Base-by-base conservation (phyloP, 768 basidiomycete species). In the Collybiopsis luxurians region DNA sequence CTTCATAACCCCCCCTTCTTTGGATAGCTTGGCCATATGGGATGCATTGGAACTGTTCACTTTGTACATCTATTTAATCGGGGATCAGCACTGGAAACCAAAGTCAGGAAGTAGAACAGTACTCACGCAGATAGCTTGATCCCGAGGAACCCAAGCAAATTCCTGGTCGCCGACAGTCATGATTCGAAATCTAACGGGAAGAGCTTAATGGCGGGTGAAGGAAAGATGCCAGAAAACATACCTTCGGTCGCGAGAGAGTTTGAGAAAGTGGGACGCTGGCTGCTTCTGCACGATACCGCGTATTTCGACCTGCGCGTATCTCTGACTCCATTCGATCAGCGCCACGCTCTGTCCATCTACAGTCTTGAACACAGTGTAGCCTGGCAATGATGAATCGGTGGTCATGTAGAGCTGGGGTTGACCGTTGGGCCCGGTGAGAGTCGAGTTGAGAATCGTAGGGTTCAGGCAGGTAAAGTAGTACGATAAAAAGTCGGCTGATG, bases 121-220 rank as follows among this genome's bases (percentile, higher is more conserved):
- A 39, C 81, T 38, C 69, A 85, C 84, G 59, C 79, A 80, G 45
- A 87, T 76, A 50, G 75, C 76, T 49, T 77, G 74, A 21, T 79
- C 77, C 24, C 77, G 66, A 23, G 86, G 84, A 10, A 75, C 71
- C 86, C 85, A 87, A 2, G 73, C 71, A 64, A 84, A 88, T 40
- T 68, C 66, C 39, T 73, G 68, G 0, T 81, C 81, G 27, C 76
- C 70, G 21, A 83, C 67, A 10, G 72, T 73, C 84, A 88, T 85
- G 28, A 64, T 69, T 36, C 86, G 75, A 30, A 73, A 71, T 61
- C 78, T 81, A 30, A 11, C 21, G 45, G 36, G 51, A 38, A 24
- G n/a, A 43, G 46, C 31, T 19, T 34, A 40, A 23, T 56, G 43
- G n/a, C 17, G 4, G 38, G 11, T 12, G 13, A 53, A 39, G 21